Base-by-base conservation (phyloP, 371 early-diverging fungal species). In the Mucor sp. region DNA sequence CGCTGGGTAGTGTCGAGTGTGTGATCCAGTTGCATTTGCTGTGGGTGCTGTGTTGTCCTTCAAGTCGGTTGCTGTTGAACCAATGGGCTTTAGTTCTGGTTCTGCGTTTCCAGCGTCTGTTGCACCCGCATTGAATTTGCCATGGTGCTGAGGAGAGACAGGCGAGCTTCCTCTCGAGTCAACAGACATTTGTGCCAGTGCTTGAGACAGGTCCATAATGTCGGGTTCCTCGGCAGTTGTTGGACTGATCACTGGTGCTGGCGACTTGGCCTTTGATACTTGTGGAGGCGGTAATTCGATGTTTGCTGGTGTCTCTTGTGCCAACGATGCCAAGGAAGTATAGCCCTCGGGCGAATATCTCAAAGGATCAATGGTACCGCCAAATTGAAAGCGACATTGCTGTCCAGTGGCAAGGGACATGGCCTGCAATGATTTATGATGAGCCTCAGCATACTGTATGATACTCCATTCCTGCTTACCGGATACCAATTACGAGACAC, bases 401-500 rank as follows among this genome's bases (percentile, higher is more conserved):
- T 83, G 81, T 28, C 78, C 75, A n/a, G 81, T 79, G 11, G 79
- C 71, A 11, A 83, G 53, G 9, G 81, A 80, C 15, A 73, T 50
- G n/a, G 83, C 81, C 76, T 76, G 58, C 21, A n/a, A 7, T 33
- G 43, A 25, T 35, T 28, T 15, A 27, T 27, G 7, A 57, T 5
- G 9, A 19, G 23, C 11, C 33, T 27, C 3, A 25, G 23, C 28
- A 4, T 8, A 33, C 8, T 6, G 33, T 33, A 33, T 33, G 33
- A 33, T 33, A 6, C 4, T 30, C 30, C 33, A 25, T 6, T 17
- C n/a, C 23, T 17, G 15, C 6, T 67, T 72, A 81, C 82, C 12
- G 87, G 87, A 61, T 82, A 91, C 91, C 91, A 91, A 0, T 66
- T 60, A 44, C 70, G 58, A 25, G 71, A 63, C 3, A 47, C 37